These are phyloP conservation scores for Neoascochyta sp. DNA, from an alignment of 2,329 filamentous ascomycete species.

Conservation along the genomic window DNA sequence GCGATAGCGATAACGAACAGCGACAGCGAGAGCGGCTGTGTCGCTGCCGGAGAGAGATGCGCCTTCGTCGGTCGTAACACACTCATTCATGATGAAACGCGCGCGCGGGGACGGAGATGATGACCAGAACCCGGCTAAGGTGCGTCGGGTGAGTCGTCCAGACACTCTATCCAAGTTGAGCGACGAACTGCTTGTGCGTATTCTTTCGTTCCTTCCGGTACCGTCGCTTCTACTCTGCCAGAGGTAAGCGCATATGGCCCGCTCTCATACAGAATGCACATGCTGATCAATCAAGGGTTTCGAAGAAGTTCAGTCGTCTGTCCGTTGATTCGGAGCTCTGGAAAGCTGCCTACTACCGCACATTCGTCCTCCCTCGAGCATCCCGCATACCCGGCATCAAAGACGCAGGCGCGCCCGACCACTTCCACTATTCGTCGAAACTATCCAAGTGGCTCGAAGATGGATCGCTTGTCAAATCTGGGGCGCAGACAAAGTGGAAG, in stretches of 20 bases:
- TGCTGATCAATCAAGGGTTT: constrained; percentile 54
- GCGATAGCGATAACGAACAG: constrained; percentile 19
- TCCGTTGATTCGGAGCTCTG: constrained; percentile 82
- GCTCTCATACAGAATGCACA: neutral
- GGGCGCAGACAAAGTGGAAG: constrained; percentile 70
- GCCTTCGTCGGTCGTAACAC: constrained; percentile 8
- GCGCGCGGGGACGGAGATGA: constrained; percentile 28
- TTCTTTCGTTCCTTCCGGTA: constrained; percentile 72
- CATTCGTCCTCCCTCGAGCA: constrained; percentile 79
- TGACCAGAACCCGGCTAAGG: constrained; percentile 43
- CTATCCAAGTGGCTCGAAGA: constrained; percentile 61
- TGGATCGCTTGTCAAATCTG: constrained; percentile 52
- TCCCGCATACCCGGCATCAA: constrained; percentile 68
- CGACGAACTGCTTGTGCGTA: constrained; percentile 81
- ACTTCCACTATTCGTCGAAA: constrained; percentile 52
- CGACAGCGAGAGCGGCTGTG: too few relatives aligned
- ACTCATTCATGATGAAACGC: constrained; percentile 36
- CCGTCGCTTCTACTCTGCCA: constrained; percentile 63
- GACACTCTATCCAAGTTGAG: constrained; percentile 73
- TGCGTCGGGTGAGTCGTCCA: constrained; percentile 37
- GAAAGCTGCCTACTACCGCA: constrained; percentile 82
- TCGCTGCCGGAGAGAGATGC: constrained; percentile 7
- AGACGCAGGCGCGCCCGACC: constrained; percentile 38
- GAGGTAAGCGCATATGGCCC: constrained; percentile 43
- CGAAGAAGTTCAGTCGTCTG: constrained; percentile 68